These are phyloP conservation scores for Metschnikowia shivogae DNA, from an alignment of 805 yeast species.

Conservation along the genomic window DNA sequence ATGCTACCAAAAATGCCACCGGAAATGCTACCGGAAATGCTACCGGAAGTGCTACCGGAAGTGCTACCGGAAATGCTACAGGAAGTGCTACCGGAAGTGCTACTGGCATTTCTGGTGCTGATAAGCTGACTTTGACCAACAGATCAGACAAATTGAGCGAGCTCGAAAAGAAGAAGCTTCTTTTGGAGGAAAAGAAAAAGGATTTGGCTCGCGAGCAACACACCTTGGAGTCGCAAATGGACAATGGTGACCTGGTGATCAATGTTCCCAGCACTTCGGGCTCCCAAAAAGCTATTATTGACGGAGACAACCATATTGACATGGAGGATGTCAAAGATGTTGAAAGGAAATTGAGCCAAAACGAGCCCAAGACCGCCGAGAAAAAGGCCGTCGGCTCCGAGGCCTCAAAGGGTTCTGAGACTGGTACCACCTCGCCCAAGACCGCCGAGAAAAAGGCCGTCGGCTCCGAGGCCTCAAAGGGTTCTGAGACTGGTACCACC, in stretches of 20 bases:
- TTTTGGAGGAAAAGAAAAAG: conserved; percentile 21
- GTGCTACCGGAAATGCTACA: background rate
- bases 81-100: background rate
- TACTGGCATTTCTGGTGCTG: background rate
- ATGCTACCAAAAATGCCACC: no score
- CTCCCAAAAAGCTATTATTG: conserved; percentile 30
- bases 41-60: background rate
- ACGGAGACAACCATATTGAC: conserved; percentile 32
- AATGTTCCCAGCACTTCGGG: conserved; percentile 13
- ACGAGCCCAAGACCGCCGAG: background rate
- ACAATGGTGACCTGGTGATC: conserved; percentile 18
- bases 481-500: no score
- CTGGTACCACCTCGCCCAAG: background rate
- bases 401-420: background rate
- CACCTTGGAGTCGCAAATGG: conserved; percentile 16
- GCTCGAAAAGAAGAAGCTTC: conserved; percentile 15
- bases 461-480: no score
- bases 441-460: background rate
- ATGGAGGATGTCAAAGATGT: conserved; percentile 11
- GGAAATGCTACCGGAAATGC: background rate
- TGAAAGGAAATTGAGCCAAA: conserved; percentile 9
- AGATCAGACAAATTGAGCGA: conserved; percentile 6
- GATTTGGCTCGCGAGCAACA: conserved; percentile 15
- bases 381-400: background rate
- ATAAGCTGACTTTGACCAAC: conserved; percentile 3